These are phyloP conservation scores for Cytospora schulzeri DNA, from an alignment of 2,329 filamentous ascomycete genomes.

Conservation along the genomic window DNA sequence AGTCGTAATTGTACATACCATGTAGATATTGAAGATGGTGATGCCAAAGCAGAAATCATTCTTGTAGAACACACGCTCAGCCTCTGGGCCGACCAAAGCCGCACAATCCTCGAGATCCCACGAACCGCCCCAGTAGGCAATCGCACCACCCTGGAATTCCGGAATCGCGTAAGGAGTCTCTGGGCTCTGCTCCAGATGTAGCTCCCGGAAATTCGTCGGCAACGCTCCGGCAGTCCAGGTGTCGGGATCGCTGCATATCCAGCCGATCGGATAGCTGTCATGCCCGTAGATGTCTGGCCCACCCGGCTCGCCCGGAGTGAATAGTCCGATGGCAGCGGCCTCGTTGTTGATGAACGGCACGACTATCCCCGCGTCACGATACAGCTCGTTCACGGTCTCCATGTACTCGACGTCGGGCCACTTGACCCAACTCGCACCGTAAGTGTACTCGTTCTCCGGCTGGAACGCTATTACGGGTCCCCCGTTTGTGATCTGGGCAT, in stretches of 20 bases:
- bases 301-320: conserved; percentile 61
- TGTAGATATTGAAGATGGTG: conserved; percentile 73
- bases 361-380: conserved; percentile 67
- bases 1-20: conserved; percentile 52
- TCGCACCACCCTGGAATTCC: conserved; percentile 66
- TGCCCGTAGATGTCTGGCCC: conserved; percentile 68
- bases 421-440: conserved; percentile 46
- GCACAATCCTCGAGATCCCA: conserved; percentile 67
- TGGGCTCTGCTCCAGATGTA: conserved; percentile 63
- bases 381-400: conserved; percentile 69
- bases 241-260: conserved; percentile 55
- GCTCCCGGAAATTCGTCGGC: conserved; percentile 56
- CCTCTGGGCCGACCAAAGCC: conserved; percentile 69
- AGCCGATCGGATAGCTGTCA: conserved; percentile 64
- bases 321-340: conserved; percentile 59
- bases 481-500: conserved; percentile 79
- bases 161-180: conserved; percentile 66
- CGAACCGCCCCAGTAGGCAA: conserved; percentile 73
- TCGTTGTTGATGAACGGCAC: conserved; percentile 79
- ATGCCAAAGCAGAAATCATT: conserved; percentile 68
- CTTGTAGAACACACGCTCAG: conserved; percentile 79
- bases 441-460: conserved; percentile 79
- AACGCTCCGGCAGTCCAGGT: conserved; percentile 61
- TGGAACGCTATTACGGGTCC: conserved; percentile 79
- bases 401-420: conserved; percentile 72